These are phyloP conservation scores for Penicillium crustosum DNA, from an alignment of 2,329 filamentous ascomycete genomes.

Conservation along the genomic window DNA sequence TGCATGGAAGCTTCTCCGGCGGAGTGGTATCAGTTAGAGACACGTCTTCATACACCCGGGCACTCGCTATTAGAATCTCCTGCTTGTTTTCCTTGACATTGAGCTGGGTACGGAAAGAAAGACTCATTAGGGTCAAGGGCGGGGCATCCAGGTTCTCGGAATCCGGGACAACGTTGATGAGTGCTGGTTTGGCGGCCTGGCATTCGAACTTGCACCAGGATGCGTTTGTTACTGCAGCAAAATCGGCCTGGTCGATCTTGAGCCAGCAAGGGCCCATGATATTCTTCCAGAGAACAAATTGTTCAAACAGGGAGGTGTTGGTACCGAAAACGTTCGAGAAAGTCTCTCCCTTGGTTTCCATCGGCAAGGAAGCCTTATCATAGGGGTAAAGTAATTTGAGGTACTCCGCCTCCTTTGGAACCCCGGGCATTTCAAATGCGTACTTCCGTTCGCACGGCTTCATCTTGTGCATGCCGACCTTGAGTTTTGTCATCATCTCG, in stretches of 20 bases:
- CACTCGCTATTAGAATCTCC: conserved; percentile 88
- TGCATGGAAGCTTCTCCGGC: conserved; percentile 82
- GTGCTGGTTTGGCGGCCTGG: conserved; percentile 73
- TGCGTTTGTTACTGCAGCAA: conserved; percentile 79
- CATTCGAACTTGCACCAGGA: conserved; percentile 98
- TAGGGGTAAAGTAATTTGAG: conserved; percentile 97
- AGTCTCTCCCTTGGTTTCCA: conserved; percentile 74
- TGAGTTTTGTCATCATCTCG: conserved; percentile 79
- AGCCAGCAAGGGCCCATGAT: conserved; percentile 99
- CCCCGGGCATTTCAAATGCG: conserved; percentile 83
- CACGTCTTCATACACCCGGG: conserved; percentile 88
- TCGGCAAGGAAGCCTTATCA: conserved; percentile 72
- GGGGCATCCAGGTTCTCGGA: conserved; percentile 79
- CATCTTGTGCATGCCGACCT: conserved; percentile 87
- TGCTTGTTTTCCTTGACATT: conserved; percentile 94
- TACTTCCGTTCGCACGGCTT: conserved; percentile 89
- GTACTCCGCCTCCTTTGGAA: conserved; percentile 88
- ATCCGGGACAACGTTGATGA: conserved; percentile 70
- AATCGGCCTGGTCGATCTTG: conserved; percentile 82
- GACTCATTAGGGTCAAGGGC: conserved; percentile 91
- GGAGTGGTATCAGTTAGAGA: conserved; percentile 83
- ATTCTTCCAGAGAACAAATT: conserved; percentile 98
- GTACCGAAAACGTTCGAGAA: conserved; percentile 93
- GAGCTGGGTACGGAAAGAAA: conserved; percentile 82
- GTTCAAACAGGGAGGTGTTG: conserved; percentile 92